Base-by-base conservation (phyloP, 2,329 filamentous ascomycete genomes). In the Diaporthe citri region DNA sequence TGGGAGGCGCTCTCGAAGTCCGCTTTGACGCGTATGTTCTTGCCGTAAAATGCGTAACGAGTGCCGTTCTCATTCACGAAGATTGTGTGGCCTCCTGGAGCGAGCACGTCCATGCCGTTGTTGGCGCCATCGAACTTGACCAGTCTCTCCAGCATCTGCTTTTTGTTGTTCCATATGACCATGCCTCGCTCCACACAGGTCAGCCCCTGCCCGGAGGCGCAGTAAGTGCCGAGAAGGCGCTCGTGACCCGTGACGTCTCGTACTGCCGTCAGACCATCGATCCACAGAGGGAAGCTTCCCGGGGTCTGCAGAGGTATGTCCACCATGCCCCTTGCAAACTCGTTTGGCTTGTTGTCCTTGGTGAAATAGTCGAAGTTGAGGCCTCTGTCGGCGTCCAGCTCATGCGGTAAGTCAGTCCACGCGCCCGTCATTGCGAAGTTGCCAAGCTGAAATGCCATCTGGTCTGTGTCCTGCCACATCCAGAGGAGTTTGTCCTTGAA, bases 391-490 rank as follows among this genome's bases (percentile, higher is more conserved):
- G 73, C 69, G 17, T 76, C 51, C 36, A 76, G 48, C 0, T 51
- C 13, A 31, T 69, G 69, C 0, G 75, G 69, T 22, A 76, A 20
- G 25, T 76, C 73, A 2, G 75, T 76, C 31, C 64, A 66, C 9
- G 75, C 75, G 20, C 69, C 75, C n/a, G 75, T 75, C 75, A 76
- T 76, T 5, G 52, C 41, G 34, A 76, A 76, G 34, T 76, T 76
- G 7, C 75, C 75, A 17, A 76, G 67, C 46, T 64, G 62, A 13
- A 76, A 76, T 8, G 52, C 59, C 62, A 76, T 46, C 56, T 69
- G 75, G 9, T 76, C 75, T 9, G 75, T 76, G 31, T 76, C 75
- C n/a, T 76, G 75, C 75, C 75, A 76, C 73, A 76, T 75, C 75
- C 75, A 76, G 2, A 76, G 70, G 15, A 76, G 64, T 28, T 71